phyloP scores from a whole-genome alignment of 192 early-diverging fungal genomes.

The Pilobolus umbonatus region DNA sequence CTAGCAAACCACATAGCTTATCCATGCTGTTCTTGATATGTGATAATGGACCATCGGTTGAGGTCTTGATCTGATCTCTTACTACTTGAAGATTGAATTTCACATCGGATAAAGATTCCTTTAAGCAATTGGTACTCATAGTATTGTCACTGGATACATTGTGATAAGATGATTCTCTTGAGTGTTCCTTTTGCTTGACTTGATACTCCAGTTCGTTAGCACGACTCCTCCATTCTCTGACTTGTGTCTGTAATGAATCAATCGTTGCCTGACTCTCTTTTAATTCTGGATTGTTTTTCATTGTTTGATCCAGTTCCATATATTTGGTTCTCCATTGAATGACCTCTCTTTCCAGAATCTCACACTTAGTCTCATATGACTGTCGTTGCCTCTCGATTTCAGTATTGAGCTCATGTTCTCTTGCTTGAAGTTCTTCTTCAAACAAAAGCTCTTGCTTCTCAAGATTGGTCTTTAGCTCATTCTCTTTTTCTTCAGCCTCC shows the following conservation, averaged over 20 bases:
- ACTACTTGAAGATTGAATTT: conserved; percentile 18
- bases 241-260: conserved; percentile 6
- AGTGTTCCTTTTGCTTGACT: conserved; percentile 1
- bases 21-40: conserved; percentile 16
- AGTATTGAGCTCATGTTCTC: conserved; percentile 9
- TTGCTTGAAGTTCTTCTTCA: not conserved
- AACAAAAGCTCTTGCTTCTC: not conserved
- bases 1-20: conserved; percentile 8
- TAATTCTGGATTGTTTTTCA: not conserved
- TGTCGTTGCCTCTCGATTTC: conserved; percentile 25
- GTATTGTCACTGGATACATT: not conserved
- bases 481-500: not conserved
- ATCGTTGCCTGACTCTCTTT: conserved; percentile 12
- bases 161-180: not conserved
- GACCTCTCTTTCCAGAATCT: conserved; percentile 19
- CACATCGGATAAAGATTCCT: conserved; percentile 12
- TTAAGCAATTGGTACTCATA: not conserved
- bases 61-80: conserved; percentile 12
- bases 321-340: conserved; percentile 15
- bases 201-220: conserved; percentile 14
- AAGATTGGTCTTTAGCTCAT: not conserved
- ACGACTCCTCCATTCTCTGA: conserved; percentile 7
- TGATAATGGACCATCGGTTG: conserved; percentile 5
- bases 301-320: conserved; percentile 14
- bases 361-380: conserved; percentile 18